Conservation (phyloP, 352 stramenopile genomes). For the Globisporangium spiculum region DNA sequence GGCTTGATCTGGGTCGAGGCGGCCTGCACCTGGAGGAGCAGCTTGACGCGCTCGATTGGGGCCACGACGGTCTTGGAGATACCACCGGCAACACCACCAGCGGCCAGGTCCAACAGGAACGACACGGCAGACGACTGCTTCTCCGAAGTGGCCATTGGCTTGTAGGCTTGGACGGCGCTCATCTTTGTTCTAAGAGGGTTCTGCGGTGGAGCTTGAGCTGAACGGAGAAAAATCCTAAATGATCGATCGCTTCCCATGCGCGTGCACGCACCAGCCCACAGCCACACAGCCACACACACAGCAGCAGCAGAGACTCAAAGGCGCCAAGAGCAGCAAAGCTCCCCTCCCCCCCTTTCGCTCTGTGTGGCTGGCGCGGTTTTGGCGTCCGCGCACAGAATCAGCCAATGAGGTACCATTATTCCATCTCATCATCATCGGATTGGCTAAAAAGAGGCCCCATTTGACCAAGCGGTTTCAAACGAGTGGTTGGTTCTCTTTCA, state of each 20-base stretch:
- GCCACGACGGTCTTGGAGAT: conserved; percentile 92
- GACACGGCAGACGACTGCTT: conserved; percentile 43
- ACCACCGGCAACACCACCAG: conserved; percentile 80
- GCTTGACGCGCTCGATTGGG: conserved; percentile 90
- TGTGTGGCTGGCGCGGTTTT: conserved; percentile 27
- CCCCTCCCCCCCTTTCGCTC: neutral
- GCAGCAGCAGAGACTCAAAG: neutral
- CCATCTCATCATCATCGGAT: conserved; percentile 10
- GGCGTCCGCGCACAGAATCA: conserved; percentile 19
- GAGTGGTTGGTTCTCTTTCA: conserved; percentile 56
- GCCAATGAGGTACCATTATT: conserved; percentile 20
- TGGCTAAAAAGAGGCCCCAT: conserved; percentile 30
- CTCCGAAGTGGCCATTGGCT: conserved; percentile 77
- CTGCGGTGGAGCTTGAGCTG: conserved; percentile 52
- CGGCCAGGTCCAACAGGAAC: conserved; percentile 84
- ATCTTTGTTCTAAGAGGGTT: conserved; percentile 62
- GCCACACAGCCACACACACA: neutral
- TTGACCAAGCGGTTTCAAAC: conserved; percentile 34
- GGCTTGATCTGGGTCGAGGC: conserved; percentile 90
- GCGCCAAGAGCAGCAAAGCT: neutral
- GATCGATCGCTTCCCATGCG: conserved; percentile 13
- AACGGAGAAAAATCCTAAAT: conserved; percentile 87
- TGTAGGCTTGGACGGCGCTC: conserved; percentile 74
- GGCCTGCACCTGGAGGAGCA: conserved; percentile 90
- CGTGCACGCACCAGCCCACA: conserved; percentile 5